These are phyloP conservation scores for Kwoniella shandongensis DNA, from an alignment of 768 basidiomycete species.

Conservation along the genomic window DNA sequence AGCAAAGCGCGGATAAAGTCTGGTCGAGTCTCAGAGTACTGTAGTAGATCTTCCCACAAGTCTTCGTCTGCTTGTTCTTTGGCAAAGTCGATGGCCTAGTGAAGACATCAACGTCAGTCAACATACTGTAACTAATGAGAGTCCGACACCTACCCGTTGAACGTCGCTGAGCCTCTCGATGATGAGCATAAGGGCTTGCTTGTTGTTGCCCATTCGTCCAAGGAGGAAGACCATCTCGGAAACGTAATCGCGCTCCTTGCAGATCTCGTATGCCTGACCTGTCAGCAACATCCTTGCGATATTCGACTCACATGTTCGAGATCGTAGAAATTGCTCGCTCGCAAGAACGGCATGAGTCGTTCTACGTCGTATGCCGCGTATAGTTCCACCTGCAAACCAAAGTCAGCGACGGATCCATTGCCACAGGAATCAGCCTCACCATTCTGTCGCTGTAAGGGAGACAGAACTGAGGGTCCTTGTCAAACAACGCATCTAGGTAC, in stretches of 20 bases:
- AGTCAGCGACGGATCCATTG: conserved; percentile 2
- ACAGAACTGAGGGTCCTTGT: conserved; percentile 77
- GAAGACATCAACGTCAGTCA: not conserved
- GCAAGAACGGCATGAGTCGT: conserved; percentile 83
- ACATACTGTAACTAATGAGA: not conserved
- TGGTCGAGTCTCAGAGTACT: conserved; percentile 94
- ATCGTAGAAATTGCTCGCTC: conserved; percentile 87
- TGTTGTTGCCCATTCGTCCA: conserved; percentile 97
- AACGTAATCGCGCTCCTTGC: conserved; percentile 79
- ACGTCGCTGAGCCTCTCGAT: conserved; percentile 94
- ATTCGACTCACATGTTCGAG: conserved; percentile 66
- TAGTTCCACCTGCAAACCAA: conserved; percentile 66
- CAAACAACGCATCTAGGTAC: conserved; percentile 86
- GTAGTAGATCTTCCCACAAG: conserved; percentile 93
- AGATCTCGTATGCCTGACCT: conserved; percentile 76
- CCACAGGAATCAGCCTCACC: conserved; percentile 54
- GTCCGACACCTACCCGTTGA: conserved; percentile 62
- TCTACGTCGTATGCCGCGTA: conserved; percentile 82
- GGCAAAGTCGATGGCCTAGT: conserved; percentile 89
- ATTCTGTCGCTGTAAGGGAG: conserved; percentile 81
- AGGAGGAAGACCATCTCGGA: conserved; percentile 97
- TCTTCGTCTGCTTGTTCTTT: conserved; percentile 96
- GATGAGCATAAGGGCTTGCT: conserved; percentile 86
- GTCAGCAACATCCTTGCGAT: not conserved
- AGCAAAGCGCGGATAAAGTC: conserved; percentile 92